A percentile compares a stretch with the other conserved stretches of the same genome.
Conservation (phyloP, 2,329 filamentous ascomycete genomes). For the Colletotrichum echinochloae region DNA sequence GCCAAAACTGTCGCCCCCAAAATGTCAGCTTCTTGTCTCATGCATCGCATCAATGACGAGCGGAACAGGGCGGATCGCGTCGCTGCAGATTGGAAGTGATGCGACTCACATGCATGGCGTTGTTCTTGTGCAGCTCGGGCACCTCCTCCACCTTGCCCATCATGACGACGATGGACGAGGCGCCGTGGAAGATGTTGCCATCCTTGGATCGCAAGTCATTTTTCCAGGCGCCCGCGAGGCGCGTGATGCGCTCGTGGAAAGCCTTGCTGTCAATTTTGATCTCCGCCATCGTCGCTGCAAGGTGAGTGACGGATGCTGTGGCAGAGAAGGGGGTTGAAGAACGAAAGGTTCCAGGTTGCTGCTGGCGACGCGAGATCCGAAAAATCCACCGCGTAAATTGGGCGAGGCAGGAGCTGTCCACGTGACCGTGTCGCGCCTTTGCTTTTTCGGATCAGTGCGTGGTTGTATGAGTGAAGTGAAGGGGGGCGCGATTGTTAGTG, state of each 20-base stretch:
- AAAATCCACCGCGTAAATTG: conserved; percentile 58
- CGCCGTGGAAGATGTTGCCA: conserved; percentile 79
- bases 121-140: conserved; percentile 92
- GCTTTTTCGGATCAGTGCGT: conserved; percentile 3
- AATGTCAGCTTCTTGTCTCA: conserved; percentile 18
- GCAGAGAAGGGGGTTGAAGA: conserved; percentile 30
- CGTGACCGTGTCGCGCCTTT: conserved; percentile 48
- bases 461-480: neutral
- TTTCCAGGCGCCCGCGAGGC: conserved; percentile 94
- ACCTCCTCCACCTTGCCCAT: conserved; percentile 96
- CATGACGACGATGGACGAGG: conserved; percentile 85
- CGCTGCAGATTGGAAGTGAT: conserved; percentile 32
- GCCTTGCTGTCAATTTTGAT: conserved; percentile 95
- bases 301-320: conserved; percentile 41
- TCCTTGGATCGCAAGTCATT: conserved; percentile 91
- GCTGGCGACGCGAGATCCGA: conserved; percentile 55
- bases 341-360: conserved; percentile 34
- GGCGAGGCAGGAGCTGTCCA: conserved; percentile 46
- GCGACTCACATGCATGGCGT: conserved; percentile 87
- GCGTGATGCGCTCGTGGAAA: conserved; percentile 93
- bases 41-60: neutral
- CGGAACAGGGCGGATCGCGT: conserved; percentile 9
- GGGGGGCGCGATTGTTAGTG: conserved; percentile 8
- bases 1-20: conserved; percentile 79
- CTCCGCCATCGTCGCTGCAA: conserved; percentile 71